Percentiles rank a stretch among this genome's conserved stretches.
These are phyloP conservation scores for Vigna trinervia DNA, from an alignment of 306 rosid genomes.

Conservation along the genomic window DNA sequence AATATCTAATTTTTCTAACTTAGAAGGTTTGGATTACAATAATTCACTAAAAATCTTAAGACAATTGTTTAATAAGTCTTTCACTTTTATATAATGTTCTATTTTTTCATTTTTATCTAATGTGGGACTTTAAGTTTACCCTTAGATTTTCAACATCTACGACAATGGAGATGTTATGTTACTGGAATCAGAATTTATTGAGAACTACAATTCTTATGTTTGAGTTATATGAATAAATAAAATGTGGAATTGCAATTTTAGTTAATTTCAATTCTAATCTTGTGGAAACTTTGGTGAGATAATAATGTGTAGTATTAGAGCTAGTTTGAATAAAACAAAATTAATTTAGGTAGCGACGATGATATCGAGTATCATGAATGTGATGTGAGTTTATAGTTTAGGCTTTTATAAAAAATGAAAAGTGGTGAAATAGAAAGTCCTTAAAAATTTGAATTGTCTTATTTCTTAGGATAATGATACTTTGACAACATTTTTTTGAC, in stretches of 20 bases:
- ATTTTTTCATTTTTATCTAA: no score
- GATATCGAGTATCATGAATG: neutral
- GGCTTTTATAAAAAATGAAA: neutral
- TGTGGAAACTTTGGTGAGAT: neutral
- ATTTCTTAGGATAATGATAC: neutral
- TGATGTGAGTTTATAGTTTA: neutral
- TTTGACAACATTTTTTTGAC: no score
- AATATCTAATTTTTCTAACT: neutral
- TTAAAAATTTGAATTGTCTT: neutral
- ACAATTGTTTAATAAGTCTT: no score
- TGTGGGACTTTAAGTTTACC: no score
- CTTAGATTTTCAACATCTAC: no score
- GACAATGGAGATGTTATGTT: no score
- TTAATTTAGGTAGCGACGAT: neutral
- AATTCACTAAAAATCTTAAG: no score
- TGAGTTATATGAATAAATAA: neutral
- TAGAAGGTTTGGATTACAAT: neutral
- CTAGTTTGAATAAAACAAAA: neutral
- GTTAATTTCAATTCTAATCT: neutral
- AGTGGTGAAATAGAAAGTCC: neutral
- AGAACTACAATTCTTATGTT: neutral
- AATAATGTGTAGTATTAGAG: neutral
- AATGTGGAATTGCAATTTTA: neutral
- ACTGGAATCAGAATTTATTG: no score
- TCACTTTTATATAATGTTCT: no score